Evolutionary conservation across 306 rosid genomes (phyloP).

Genomic region (Styphnolobium japonicum): DNA sequence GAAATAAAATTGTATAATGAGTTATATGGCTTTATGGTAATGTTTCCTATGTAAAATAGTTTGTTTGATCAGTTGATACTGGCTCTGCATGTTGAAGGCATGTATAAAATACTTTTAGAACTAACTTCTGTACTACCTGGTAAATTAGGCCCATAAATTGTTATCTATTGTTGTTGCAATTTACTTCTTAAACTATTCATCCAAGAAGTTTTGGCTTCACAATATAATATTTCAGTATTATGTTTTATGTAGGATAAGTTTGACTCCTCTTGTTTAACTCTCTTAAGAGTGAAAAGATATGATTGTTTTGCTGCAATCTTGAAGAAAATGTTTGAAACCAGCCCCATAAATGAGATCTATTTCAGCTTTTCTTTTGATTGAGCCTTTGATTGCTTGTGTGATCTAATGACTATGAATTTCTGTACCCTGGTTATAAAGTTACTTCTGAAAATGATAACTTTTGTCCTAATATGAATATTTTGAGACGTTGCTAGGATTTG

Average conservation of each 20-base stretch:
- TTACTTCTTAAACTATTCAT: background rate
- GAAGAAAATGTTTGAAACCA: no score
- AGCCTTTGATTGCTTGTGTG: no score
- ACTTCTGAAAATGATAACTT: background rate
- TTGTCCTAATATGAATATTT: background rate
- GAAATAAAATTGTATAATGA: background rate
- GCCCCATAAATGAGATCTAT: no score
- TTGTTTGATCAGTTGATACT: slow-evolving; percentile 6
- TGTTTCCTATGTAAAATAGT: background rate
- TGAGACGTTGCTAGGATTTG: background rate
- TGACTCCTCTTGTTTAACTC: background rate
- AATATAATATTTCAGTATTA: background rate
- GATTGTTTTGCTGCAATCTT: background rate
- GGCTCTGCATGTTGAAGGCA: background rate
- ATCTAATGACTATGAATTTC: no score
- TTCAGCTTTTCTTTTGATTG: no score
- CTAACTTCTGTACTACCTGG: background rate
- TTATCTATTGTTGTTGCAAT: background rate
- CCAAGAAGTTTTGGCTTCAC: background rate
- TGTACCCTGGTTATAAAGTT: background rate
- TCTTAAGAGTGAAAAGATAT: background rate
- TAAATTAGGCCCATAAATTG: background rate
- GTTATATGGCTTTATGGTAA: background rate
- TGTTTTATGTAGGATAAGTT: background rate
- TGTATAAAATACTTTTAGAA: background rate